Base-by-base conservation (phyloP, 192 early-diverging fungal genomes). In the Backusella tarrabulga region DNA sequence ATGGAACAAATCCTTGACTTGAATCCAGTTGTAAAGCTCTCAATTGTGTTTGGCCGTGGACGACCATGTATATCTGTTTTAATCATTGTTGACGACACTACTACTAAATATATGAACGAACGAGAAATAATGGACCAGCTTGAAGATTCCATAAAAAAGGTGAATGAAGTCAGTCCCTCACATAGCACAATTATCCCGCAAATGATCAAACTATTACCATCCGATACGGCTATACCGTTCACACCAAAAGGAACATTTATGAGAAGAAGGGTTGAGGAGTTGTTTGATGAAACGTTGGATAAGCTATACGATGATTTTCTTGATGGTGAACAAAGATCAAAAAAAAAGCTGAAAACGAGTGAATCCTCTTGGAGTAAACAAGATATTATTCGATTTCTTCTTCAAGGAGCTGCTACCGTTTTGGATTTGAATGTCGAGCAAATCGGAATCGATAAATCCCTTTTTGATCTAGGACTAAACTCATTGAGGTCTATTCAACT, bases 281-380 rank as follows among this genome's bases (percentile, higher is more conserved):
- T 68, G 15, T 88, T 90, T 75, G 81, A 78, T 6, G 38, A 79
- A 26, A 60, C 86, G n/a, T 84, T 95, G 50, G 84, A 84, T 5
- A 63, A 63, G 12, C 82, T 92, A 83, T 93, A 91, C 73, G 75
- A 82, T 29, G 77, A 82, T 60, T 86, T 85, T 35, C 71, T 83
- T 41, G 34, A 50, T 11, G 32, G 46, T 17, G 15, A 14, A 19
- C 42, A 15, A 23, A 42, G 17, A 34, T 9, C 4, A 40, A 23
- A 2, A 19, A 41, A 23, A 56, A 56, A 21, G 2, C n/a, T 11
- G 21, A 56, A 56, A 26, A n/a, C 19, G 3, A 21, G 40, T 69
- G 21, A 17, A 44, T 44, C 29, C 9, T 32, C 23, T 1, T 32
- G 40, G 34, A 36, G 6, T 32, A 34, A 21, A 56, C 19, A 56